Conservation (phyloP, 352 stramenopile genomes). For the Globisporangium nagaii region DNA sequence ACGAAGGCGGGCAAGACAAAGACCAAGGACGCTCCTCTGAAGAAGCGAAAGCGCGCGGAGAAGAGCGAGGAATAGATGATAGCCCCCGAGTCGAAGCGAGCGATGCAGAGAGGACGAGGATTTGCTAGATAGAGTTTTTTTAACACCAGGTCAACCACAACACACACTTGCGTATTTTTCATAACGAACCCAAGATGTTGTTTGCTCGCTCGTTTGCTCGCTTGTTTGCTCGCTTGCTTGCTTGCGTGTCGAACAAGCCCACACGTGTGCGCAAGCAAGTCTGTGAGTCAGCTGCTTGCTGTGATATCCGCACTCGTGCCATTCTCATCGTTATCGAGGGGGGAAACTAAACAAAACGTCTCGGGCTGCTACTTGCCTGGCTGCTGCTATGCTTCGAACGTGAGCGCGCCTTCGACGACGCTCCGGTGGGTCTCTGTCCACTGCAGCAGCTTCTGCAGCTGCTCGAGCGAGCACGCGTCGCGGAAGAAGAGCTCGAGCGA, state of each 20-base stretch:
- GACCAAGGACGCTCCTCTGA: conserved; percentile 12
- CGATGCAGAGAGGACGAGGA: background rate
- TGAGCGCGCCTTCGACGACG: conserved; percentile 41
- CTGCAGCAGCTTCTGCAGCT: conserved; percentile 66
- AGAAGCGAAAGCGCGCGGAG: conserved; percentile 52
- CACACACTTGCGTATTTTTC: conserved; percentile 9
- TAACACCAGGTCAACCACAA: background rate
- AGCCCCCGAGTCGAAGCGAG: background rate
- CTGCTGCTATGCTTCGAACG: conserved; percentile 7
- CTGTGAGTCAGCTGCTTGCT: background rate
- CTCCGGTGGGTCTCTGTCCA: conserved; percentile 70
- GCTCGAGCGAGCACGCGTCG: conserved; percentile 60
- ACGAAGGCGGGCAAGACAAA: conserved; percentile 9
- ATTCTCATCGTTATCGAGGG: too few species aligned
- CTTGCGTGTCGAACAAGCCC: background rate
- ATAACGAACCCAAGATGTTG: background rate
- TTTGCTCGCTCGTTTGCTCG: background rate
- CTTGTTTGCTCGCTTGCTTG: background rate
- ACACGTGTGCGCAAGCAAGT: background rate
- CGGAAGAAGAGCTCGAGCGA: conserved; percentile 67
- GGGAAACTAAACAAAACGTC: too few species aligned
- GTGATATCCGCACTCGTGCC: too few species aligned
- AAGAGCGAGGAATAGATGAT: conserved; percentile 20
- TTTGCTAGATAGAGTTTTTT: conserved; percentile 13
- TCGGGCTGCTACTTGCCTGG: too few species aligned